Conservation (phyloP, 257 asterid genomes). For the Mitragyna speciosa region DNA sequence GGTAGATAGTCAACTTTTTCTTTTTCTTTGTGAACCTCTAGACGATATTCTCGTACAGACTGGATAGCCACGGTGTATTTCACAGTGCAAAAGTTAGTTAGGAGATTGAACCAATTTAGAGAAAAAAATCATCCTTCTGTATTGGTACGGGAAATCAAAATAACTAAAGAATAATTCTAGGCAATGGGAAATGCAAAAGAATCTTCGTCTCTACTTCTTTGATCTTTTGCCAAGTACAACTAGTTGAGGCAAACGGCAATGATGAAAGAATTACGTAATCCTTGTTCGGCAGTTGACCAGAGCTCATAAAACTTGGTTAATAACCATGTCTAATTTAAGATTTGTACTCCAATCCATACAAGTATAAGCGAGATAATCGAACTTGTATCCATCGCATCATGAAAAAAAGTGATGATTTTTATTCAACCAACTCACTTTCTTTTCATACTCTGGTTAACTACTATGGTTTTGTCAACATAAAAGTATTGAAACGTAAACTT, state of each 20-base stretch:
- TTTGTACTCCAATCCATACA: not conserved
- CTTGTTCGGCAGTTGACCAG: not conserved
- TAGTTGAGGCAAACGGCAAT: not conserved
- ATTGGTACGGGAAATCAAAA: not conserved
- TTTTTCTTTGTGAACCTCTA: not conserved
- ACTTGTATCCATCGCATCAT: not conserved
- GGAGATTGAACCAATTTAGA: not conserved
- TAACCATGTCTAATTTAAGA: not conserved
- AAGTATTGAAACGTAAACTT: not conserved
- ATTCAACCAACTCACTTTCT: not conserved
- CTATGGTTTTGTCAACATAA: not conserved
- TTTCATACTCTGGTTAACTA: no score
- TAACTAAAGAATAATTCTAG: constrained; percentile 3
- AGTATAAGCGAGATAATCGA: not conserved
- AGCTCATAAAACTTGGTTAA: not conserved
- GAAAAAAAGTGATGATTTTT: not conserved
- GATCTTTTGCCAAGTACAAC: not conserved
- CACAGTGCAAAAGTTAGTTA: not conserved
- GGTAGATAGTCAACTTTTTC: not conserved
- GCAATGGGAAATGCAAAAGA: constrained; percentile 4
- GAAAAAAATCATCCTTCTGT: not conserved
- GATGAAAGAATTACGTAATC: not conserved
- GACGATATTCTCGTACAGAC: not conserved
- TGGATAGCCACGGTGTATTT: not conserved
- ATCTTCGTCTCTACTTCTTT: constrained; percentile 6